Evolutionary conservation across 208 protist genomes (phyloP), one percentile per base, ranked within the genome.

Genomic region (Balamuthia mandrillaris): DNA sequence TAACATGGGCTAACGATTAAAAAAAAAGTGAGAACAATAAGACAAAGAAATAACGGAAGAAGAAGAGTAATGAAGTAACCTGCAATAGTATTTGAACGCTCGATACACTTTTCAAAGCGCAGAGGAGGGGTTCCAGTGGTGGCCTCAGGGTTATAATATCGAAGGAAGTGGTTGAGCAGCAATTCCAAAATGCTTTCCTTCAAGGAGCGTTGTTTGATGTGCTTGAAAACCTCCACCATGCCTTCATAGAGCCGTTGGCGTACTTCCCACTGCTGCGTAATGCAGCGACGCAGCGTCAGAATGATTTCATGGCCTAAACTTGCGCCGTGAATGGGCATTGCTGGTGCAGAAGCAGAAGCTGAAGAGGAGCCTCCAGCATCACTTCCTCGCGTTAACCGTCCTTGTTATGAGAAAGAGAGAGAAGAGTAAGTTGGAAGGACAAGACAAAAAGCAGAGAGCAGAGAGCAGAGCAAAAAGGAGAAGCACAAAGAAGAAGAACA

Each of bases 241-340:
- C 49, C 74, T 2, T 81, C 74, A 29, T 81, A 81, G 52, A 81
- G 74, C 3, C 74, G 74, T 24, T 44, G 49, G 31, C 74, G 45
- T 18, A 81, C 61, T 12, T 81, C 74, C 74, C 74, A 81, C 49
- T 81, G 74, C 49, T 81, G 74, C 16, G 31, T 81, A 14, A 81
- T 21, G 35, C 74, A 81, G 1, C 74, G 74, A 1, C 49, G 42
- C 21, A 81, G 49, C 27, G n/a, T n/a, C n/a, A n/a, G n/a, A n/a
- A n/a, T n/a, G n/a, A n/a, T n/a, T n/a, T n/a, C n/a, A n/a, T n/a
- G n/a, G n/a, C n/a, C n/a, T n/a, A n/a, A n/a, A n/a, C n/a, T n/a
- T n/a, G n/a, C n/a, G n/a, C n/a, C n/a, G n/a, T n/a, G n/a, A n/a
- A n/a, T n/a, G n/a, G n/a, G n/a, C n/a, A n/a, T n/a, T n/a, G n/a